Evolutionary conservation across 306 rosid species (phyloP).

Genomic region (Rubus idaeus): DNA sequence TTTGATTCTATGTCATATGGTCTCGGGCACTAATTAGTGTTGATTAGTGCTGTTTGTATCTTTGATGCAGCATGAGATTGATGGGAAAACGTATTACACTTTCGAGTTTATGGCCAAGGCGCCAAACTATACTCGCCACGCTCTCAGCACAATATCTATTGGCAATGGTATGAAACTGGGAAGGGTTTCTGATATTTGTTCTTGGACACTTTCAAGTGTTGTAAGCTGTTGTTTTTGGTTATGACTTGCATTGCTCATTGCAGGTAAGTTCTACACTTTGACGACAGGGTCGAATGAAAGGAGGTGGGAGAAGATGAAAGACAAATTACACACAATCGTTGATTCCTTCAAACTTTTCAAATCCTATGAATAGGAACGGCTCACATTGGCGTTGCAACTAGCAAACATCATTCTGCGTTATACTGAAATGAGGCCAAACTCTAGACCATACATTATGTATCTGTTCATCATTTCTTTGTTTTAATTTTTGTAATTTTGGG

Average conservation of each 20-base stretch:
- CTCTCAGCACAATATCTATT: slow-evolving; percentile 74
- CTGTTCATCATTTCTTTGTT: background rate
- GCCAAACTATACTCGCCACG: slow-evolving; percentile 93
- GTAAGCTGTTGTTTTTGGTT: background rate
- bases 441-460: background rate
- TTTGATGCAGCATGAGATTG: slow-evolving; percentile 63
- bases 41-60: slow-evolving; percentile 22
- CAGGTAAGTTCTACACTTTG: slow-evolving; percentile 89
- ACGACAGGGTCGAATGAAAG: slow-evolving; percentile 92
- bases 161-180: slow-evolving; percentile 67
- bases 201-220: background rate
- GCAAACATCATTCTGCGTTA: background rate
- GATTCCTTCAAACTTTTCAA: slow-evolving; percentile 77
- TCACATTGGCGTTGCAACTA: background rate
- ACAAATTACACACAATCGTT: slow-evolving; percentile 61
- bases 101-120: slow-evolving; percentile 90
- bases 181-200: slow-evolving; percentile 7
- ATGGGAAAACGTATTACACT: slow-evolving; percentile 76
- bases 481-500: background rate
- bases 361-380: slow-evolving; percentile 28
- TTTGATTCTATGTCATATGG: background rate
- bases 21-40: background rate
- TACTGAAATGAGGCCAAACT: slow-evolving; percentile 1
- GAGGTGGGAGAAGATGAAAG: slow-evolving; percentile 97
- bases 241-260: slow-evolving; percentile 21